Evolutionary conservation across 2,329 filamentous ascomycete genomes (phyloP).

Genomic region (Cercospora zeina): DNA sequence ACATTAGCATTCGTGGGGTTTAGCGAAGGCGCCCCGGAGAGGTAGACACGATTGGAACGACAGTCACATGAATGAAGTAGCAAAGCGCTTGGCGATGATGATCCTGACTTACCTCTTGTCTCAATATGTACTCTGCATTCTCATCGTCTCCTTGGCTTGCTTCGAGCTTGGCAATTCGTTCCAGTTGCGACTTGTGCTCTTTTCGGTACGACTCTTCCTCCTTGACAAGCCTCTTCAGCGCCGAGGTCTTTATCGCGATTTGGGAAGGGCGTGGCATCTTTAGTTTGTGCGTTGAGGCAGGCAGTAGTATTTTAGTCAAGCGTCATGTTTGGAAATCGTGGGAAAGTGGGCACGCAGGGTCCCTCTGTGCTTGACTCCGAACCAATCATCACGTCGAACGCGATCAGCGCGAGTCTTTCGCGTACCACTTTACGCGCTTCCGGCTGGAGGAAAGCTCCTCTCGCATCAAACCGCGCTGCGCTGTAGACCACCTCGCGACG

Average conservation of each 20-base stretch:
- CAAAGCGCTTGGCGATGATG: background rate
- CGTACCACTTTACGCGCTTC: constrained; percentile 14
- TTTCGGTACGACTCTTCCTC: constrained; percentile 89
- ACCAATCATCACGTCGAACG: constrained; percentile 10
- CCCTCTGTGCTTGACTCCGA: background rate
- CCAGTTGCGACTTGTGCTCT: constrained; percentile 74
- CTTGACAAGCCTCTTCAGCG: constrained; percentile 81
- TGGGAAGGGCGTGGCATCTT: constrained; percentile 74
- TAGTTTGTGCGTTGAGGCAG: background rate
- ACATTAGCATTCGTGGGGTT: constrained; percentile 17
- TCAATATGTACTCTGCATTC: constrained; percentile 76
- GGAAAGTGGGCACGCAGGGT: background rate
- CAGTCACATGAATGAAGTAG: constrained; percentile 9
- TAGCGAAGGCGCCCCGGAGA: background rate
- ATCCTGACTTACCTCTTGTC: constrained; percentile 71
- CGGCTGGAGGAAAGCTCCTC: constrained; percentile 8
- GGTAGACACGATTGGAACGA: background rate
- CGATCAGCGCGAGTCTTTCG: background rate
- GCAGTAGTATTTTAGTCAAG: constrained; percentile 7
- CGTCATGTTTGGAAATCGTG: constrained; percentile 14
- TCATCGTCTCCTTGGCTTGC: constrained; percentile 55
- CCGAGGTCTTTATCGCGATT: constrained; percentile 75
- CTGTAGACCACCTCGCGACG: constrained; percentile 10
- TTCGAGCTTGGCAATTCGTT: constrained; percentile 66
- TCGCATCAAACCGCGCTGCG: background rate